Conservation (phyloP, 2,329 filamentous ascomycete genomes). For the Diplodia scrobiculata region DNA sequence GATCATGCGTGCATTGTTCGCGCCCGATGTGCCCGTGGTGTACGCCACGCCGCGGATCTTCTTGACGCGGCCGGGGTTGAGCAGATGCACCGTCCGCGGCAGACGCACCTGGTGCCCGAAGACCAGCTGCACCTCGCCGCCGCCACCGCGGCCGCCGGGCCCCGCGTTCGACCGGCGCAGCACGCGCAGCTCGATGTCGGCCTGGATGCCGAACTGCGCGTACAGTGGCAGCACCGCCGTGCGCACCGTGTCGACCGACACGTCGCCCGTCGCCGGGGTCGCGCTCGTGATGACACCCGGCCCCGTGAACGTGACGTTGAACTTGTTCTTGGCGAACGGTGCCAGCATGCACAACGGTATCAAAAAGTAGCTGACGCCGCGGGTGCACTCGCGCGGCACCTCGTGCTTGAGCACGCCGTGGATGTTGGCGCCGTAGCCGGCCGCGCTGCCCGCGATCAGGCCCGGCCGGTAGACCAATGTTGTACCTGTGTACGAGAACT, state of each 20-base stretch:
- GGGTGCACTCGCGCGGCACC: conserved; percentile 71
- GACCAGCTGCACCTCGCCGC: conserved; percentile 87
- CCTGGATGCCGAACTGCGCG: conserved; percentile 84
- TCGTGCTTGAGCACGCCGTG: conserved; percentile 78
- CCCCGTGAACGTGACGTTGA: conserved; percentile 88
- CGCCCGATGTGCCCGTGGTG: conserved; percentile 84
- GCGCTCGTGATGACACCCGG: conserved; percentile 89
- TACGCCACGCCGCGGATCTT: conserved; percentile 91
- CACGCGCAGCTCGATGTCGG: conserved; percentile 81
- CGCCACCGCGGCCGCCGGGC: conserved; percentile 73
- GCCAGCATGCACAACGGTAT: conserved; percentile 85
- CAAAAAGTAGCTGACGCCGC: conserved; percentile 90
- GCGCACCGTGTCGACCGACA: conserved; percentile 89
- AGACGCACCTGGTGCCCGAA: conserved; percentile 92
- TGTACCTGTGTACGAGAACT: conserved; percentile 95
- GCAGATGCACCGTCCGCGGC: conserved; percentile 88
- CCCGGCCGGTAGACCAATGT: conserved; percentile 90
- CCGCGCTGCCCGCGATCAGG: conserved; percentile 80
- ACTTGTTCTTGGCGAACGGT: conserved; percentile 86
- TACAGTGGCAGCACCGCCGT: conserved; percentile 90
- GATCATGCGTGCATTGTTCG: conserved; percentile 95
- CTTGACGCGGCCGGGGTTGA: conserved; percentile 82
- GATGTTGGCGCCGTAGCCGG: conserved; percentile 70
- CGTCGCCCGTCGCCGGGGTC: conserved; percentile 74
- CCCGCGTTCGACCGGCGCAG: conserved; percentile 74